These are phyloP conservation scores for Acacia concinna DNA, from an alignment of 331 rosid genomes.

Conservation along the genomic window DNA sequence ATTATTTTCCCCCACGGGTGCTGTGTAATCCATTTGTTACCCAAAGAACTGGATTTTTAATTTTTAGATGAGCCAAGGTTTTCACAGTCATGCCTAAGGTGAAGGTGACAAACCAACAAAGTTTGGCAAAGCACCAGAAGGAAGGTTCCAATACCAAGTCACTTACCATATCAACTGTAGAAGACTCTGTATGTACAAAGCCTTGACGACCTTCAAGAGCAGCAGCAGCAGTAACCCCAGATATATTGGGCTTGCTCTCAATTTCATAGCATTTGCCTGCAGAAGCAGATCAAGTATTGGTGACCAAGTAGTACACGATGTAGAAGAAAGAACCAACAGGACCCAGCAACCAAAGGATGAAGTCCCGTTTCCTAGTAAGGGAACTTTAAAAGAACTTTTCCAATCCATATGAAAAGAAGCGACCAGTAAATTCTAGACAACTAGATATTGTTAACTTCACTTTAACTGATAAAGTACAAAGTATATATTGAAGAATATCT, in stretches of 20 bases:
- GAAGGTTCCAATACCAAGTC: slow-evolving; percentile 9
- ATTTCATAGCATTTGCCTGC: slow-evolving; percentile 46
- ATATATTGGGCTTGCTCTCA: slow-evolving; percentile 45
- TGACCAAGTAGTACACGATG: slow-evolving; percentile 22
- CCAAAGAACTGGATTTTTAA: not conserved
- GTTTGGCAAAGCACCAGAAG: not conserved
- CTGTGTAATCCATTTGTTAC: not conserved
- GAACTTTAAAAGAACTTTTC: slow-evolving; percentile 19
- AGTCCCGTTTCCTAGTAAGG: slow-evolving; percentile 25
- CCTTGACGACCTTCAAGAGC: slow-evolving; percentile 37
- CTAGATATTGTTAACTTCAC: slow-evolving; percentile 20
- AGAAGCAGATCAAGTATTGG: slow-evolving; percentile 23
- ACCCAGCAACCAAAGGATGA: slow-evolving; percentile 36
- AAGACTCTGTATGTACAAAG: slow-evolving; percentile 39
- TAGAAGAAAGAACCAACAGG: slow-evolving; percentile 34
- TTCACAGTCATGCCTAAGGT: not conserved
- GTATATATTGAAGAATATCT: not conserved
- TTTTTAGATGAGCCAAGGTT: not conserved
- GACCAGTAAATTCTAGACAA: not conserved
- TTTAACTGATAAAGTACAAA: slow-evolving; percentile 25
- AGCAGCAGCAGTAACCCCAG: slow-evolving; percentile 43
- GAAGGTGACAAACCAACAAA: not conserved
- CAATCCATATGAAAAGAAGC: slow-evolving; percentile 33
- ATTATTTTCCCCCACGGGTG: not conserved
- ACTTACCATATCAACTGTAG: slow-evolving; percentile 55